phyloP scores from a whole-genome alignment of 495 filamentous ascomycete genomes.

The Apiosordaria backusii region DNA sequence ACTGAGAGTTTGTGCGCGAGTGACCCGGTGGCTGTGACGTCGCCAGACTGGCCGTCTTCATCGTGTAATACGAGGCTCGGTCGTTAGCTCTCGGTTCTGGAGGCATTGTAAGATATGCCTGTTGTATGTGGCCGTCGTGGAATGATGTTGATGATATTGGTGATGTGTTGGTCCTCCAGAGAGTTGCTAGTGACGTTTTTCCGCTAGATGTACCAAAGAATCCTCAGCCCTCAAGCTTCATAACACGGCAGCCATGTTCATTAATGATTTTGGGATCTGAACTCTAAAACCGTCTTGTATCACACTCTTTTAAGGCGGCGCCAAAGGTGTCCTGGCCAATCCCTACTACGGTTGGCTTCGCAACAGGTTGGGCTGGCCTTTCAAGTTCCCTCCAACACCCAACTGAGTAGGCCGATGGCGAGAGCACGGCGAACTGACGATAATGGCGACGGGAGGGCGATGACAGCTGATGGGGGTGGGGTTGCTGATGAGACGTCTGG shows the following conservation, averaged over 20 bases:
- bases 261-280: neutral
- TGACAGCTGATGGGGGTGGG: neutral
- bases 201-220: neutral
- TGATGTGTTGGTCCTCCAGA: neutral
- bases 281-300: neutral
- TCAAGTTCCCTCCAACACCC: neutral
- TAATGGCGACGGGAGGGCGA: neutral
- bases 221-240: neutral
- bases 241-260: neutral
- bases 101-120: conserved; percentile 17
- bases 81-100: conserved; percentile 32
- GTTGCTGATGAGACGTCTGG: neutral
- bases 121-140: neutral
- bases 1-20: conserved; percentile 39
- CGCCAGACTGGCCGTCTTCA: conserved; percentile 47
- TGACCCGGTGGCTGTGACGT: conserved; percentile 40
- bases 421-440: neutral
- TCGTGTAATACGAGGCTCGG: conserved; percentile 38
- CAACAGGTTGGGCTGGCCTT: neutral
- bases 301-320: no score
- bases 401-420: neutral
- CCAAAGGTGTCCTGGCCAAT: no score
- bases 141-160: neutral
- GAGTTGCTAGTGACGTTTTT: neutral
- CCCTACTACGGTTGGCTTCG: no score